Evolutionary conservation across 1,139 yeast species (phyloP), one percentile per base, ranked within the genome.

Genomic region (Pichia norvegensis): DNA sequence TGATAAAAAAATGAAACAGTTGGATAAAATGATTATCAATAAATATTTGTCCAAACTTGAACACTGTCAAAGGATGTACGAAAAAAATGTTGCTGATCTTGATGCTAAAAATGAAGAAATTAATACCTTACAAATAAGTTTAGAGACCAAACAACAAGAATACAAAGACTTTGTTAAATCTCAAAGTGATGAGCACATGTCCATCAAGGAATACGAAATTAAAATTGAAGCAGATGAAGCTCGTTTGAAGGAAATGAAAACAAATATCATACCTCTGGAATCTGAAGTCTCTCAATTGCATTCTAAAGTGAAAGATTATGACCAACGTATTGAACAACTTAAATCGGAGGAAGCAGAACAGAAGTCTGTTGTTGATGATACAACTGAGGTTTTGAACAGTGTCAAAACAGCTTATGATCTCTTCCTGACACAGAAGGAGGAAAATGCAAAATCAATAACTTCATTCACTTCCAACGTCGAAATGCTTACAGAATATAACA

Each of bases 31-130:
- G 13, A 69, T 76, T 29, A 68, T 72, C 36, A 64, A 69, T 22
- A 75, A 74, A 29, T 73, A 80, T 41, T 64, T 90, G 37, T 82
- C 86, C 72, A 77, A 79, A 54, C 64, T 88, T 14, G 85, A 71
- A 57, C 90, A 85, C 57, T 71, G 79, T 51, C 85, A 85, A 52
- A 50, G 53, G 59, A 43, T 36, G 69, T 55, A 57, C 64, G 52
- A 45, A 58, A 38, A 46, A 68, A 46, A 39, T 13, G 8, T 7
- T 43, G 64, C 66, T 31, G 55, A 59, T 3, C 46, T 71, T 20
- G 63, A 66, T 41, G 53, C 53, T 13, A 41, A 48, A 19, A 44
- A 36, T 16, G 38, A 39, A 4, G 23, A 22, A 27, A 13, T 42
- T 14, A 9, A 14, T 14, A 14, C 8, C 10, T 6, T 40, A 4